Evolutionary conservation across 768 basidiomycete species (phyloP).

Genomic region (Mycena pura): DNA sequence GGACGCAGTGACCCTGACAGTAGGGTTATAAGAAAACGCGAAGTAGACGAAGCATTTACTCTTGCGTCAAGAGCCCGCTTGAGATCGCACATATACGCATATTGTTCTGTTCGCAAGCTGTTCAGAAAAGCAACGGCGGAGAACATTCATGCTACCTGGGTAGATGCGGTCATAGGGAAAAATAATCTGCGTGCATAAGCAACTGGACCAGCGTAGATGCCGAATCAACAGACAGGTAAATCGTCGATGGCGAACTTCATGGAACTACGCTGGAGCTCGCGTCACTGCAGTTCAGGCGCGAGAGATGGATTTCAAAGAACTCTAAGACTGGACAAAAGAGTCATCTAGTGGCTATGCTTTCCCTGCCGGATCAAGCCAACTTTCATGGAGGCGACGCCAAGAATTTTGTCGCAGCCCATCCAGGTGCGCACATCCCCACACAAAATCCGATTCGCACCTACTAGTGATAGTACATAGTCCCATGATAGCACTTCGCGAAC

Average conservation of each 20-base stretch:
- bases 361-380: too few species aligned
- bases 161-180: constrained; percentile 97
- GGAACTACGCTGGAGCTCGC: not conserved
- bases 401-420: too few species aligned
- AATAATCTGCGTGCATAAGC: constrained; percentile 62
- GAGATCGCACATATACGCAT: constrained; percentile 98
- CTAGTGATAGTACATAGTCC: too few species aligned
- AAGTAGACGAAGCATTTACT: constrained; percentile 46
- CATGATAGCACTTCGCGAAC: too few species aligned
- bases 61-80: constrained; percentile 96
- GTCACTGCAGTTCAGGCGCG: too few species aligned
- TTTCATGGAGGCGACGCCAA: too few species aligned
- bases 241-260: constrained; percentile 90
- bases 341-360: too few species aligned
- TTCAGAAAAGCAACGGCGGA: constrained; percentile 12
- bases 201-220: constrained; percentile 3
- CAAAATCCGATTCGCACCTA: too few species aligned
- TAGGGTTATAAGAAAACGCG: not conserved
- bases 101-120: constrained; percentile 78
- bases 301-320: too few species aligned
- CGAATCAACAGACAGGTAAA: constrained; percentile 61
- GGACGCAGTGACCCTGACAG: constrained; percentile 93
- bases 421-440: too few species aligned
- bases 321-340: too few species aligned
- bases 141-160: constrained; percentile 59